A percentile compares a stretch with the other conserved stretches of the same genome.
Conservation (phyloP, 257 asterid species). For the Fraxinus quadrangulata region DNA sequence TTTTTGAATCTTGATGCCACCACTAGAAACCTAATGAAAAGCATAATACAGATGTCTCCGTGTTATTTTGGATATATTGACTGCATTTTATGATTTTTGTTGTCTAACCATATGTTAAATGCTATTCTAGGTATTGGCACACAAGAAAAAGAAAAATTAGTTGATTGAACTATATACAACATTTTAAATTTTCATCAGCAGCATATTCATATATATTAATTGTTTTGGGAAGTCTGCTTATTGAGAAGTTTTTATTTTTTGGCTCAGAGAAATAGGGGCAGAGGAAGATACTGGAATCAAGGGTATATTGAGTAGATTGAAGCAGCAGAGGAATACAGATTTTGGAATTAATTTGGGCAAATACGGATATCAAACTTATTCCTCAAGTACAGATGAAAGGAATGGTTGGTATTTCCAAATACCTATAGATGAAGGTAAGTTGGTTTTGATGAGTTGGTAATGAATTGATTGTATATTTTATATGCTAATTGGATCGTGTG, state of each 20-base stretch:
- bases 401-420: conserved; percentile 30
- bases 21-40: background rate
- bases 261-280: conserved; percentile 53
- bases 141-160: background rate
- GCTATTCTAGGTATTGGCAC: background rate
- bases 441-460: conserved; percentile 12
- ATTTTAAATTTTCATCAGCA: background rate
- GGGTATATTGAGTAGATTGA: conserved; percentile 78
- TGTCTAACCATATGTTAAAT: background rate
- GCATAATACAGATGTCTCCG: background rate
- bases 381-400: conserved; percentile 37
- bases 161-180: background rate
- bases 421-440: conserved; percentile 41
- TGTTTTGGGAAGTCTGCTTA: conserved; percentile 4
- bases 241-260: conserved; percentile 18
- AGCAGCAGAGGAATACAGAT: conserved; percentile 66
- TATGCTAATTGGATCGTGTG: conserved; percentile 15
- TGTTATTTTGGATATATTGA: background rate
- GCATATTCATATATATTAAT: background rate
- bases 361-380: conserved; percentile 34
- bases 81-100: conserved; percentile 1
- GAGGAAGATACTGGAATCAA: conserved; percentile 61
- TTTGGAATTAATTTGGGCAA: conserved; percentile 49
- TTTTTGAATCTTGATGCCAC: background rate
- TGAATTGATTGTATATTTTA: background rate